A percentile compares a stretch with the other conserved stretches of the same genome.
phyloP scores from a whole-genome alignment of 345 rosid species.

The Camelina hispida region DNA sequence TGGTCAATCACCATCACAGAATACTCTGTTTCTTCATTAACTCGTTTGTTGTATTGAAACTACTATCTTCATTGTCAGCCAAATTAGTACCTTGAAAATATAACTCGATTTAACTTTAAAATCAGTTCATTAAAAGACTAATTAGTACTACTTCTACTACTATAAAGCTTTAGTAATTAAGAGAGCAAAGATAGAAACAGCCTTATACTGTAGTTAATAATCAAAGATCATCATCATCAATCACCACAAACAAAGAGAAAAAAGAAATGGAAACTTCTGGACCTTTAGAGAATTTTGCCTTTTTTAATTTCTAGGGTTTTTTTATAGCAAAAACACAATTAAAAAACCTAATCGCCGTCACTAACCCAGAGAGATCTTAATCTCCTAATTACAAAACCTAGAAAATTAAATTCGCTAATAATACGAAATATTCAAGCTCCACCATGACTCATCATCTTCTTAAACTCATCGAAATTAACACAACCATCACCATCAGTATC shows the following conservation, averaged over 20 bases:
- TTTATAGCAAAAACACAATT: too few relatives aligned
- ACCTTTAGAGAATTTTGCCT: too few relatives aligned
- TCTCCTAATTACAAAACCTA: neutral
- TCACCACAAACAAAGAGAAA: neutral
- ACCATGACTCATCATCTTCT: conserved; percentile 73
- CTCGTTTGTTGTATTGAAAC: too few relatives aligned
- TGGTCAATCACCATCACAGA: too few relatives aligned
- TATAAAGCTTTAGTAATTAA: neutral
- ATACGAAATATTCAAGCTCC: conserved; percentile 1
- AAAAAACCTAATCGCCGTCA: conserved; percentile 16
- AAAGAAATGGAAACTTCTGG: too few relatives aligned
- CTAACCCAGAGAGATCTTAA: neutral
- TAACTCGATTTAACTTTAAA: too few relatives aligned
- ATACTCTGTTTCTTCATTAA: too few relatives aligned
- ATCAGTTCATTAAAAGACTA: too few relatives aligned
- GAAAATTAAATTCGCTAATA: neutral
- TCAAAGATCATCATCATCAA: neutral
- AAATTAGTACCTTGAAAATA: too few relatives aligned
- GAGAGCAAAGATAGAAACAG: neutral
- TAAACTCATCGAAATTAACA: conserved; percentile 94
- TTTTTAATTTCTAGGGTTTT: neutral
- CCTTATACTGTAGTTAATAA: neutral
- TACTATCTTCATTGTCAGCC: too few relatives aligned
- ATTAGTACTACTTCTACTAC: too few relatives aligned
- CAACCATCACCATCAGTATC: conserved; percentile 91